Evolutionary conservation across 805 yeast species (phyloP).

Genomic region (Kuraishia ogatae): DNA sequence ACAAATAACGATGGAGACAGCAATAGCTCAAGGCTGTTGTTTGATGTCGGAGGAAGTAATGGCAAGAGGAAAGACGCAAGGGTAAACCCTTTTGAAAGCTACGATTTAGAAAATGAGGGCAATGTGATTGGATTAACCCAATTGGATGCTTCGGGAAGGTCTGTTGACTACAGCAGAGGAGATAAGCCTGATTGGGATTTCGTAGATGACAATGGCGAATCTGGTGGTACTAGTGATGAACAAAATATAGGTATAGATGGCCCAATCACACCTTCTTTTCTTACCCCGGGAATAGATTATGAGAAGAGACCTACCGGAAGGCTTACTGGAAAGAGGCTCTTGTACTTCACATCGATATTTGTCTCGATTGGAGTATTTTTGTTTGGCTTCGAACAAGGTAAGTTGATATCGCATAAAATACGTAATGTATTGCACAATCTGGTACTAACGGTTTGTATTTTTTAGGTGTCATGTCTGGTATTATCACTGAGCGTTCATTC

Average conservation of each 20-base stretch:
- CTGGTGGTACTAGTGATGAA: not conserved
- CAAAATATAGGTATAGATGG: not conserved
- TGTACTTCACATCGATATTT: slow-evolving; percentile 17
- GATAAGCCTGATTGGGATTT: not conserved
- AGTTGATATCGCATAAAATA: not conserved
- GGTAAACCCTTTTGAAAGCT: not conserved
- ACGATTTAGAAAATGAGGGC: not conserved
- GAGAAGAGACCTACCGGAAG: slow-evolving; percentile 8
- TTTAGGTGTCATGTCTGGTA: slow-evolving; percentile 78
- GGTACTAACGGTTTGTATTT: not conserved
- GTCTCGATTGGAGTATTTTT: slow-evolving; percentile 33
- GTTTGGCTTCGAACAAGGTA: slow-evolving; percentile 61
- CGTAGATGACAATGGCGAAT: not conserved
- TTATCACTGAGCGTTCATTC: slow-evolving; percentile 65
- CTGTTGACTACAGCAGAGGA: not conserved
- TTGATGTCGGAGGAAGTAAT: not conserved
- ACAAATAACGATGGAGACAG: not conserved
- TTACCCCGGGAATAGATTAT: slow-evolving; percentile 11
- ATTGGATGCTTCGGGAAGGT: not conserved
- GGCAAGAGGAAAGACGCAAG: not conserved
- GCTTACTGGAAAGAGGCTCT: slow-evolving; percentile 15
- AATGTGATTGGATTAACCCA: not conserved
- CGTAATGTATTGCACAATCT: not conserved
- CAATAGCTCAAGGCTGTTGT: not conserved
- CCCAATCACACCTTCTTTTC: not conserved